Percentiles rank a stretch among this genome's conserved stretches.
Evolutionary conservation across 2,329 filamentous ascomycete species (phyloP).

Genomic region (Harringtonia lauricola): DNA sequence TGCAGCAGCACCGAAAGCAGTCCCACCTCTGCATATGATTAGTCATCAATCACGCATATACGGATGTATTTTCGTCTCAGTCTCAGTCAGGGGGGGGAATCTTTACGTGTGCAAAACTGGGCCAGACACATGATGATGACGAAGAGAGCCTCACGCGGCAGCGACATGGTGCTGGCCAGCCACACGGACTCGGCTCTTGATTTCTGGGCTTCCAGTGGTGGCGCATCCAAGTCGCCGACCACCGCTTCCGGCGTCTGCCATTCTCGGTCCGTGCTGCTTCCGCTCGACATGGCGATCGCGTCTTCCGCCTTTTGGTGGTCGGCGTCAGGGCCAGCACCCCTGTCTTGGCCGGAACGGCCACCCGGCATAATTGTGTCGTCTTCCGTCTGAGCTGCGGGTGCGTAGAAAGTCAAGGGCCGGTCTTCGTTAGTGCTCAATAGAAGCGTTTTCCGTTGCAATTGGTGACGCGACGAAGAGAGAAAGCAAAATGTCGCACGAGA

Average conservation of each 20-base stretch:
- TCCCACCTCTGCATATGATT: slow-evolving; percentile 19
- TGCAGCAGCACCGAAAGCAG: slow-evolving; percentile 33
- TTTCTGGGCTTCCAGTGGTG: neutral
- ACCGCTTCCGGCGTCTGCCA: neutral
- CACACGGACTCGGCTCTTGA: neutral
- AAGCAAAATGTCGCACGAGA: no score
- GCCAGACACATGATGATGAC: slow-evolving; percentile 24
- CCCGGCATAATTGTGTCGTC: no score
- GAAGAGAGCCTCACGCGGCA: slow-evolving; percentile 18
- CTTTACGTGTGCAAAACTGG: slow-evolving; percentile 26
- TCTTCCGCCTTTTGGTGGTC: no score
- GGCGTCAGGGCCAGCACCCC: no score
- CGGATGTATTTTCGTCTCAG: no score
- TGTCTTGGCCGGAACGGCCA: no score
- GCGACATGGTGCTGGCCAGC: neutral
- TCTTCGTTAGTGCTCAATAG: no score
- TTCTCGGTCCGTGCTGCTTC: neutral
- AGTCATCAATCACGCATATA: neutral
- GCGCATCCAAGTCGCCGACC: neutral
- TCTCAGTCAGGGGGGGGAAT: neutral
- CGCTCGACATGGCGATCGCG: neutral
- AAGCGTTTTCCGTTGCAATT: no score
- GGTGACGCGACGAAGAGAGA: no score
- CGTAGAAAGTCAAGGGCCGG: no score
- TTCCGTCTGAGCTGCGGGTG: no score